phyloP scores from a whole-genome alignment of 176 grass and related monocot species.

The Puccinellia tenuiflora region DNA sequence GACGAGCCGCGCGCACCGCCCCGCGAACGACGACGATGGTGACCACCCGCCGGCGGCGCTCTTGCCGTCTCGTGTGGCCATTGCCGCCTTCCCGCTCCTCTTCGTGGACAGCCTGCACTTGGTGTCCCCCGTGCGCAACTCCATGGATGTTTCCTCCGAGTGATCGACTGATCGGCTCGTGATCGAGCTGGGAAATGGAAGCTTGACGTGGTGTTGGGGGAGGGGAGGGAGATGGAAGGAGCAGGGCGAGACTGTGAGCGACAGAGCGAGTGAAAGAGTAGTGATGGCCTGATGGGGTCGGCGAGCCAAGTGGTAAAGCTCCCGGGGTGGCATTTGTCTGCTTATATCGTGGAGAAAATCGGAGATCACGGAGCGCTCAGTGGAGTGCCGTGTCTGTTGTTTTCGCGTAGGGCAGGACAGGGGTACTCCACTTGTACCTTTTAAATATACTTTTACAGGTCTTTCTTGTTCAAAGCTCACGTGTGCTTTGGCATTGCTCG shows the following conservation, averaged over 20 bases:
- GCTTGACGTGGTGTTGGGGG: neutral
- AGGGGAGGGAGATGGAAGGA: neutral
- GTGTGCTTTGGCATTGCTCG: neutral
- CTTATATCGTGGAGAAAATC: neutral
- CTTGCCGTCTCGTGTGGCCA: neutral
- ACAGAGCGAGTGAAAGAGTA: neutral
- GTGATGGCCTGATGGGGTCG: neutral
- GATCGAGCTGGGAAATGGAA: neutral
- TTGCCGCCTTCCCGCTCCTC: neutral
- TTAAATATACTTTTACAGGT: neutral
- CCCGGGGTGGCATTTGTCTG: constrained; percentile 9
- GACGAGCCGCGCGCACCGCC: constrained; percentile 34
- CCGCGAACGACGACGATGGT: constrained; percentile 9
- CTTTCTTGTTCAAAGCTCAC: constrained; percentile 15
- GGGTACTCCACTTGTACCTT: neutral
- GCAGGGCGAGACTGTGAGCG: neutral
- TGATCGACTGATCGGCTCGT: neutral
- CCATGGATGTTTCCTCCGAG: neutral
- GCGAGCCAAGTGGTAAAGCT: neutral
- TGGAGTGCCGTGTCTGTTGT: constrained; percentile 14
- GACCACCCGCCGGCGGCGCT: neutral
- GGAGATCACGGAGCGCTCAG: neutral
- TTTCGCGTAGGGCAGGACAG: neutral
- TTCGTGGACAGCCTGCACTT: constrained; percentile 7
- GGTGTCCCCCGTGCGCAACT: neutral